A percentile compares a stretch with the other conserved stretches of the same genome.
phyloP scores from a whole-genome alignment of 1,139 yeast genomes.

The Eremothecium cymbalariae region DNA sequence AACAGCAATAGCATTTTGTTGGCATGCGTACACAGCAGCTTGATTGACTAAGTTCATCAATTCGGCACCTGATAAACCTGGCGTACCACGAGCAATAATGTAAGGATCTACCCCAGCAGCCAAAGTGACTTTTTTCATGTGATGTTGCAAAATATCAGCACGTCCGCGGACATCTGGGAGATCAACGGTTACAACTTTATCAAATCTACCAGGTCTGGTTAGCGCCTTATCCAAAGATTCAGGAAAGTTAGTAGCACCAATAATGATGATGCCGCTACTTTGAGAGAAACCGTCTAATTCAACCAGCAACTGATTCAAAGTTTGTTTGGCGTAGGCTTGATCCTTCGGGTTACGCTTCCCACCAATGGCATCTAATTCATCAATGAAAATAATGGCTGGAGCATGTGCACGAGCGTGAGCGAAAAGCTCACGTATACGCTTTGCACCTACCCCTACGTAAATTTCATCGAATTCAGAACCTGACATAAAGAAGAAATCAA shows the following conservation, averaged over 20 bases:
- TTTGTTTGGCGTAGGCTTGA: conserved; percentile 96
- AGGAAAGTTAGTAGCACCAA: conserved; percentile 98
- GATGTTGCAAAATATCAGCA: conserved; percentile 83
- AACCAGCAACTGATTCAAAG: conserved; percentile 88
- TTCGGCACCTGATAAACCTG: conserved; percentile 97
- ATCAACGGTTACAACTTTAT: conserved; percentile 89
- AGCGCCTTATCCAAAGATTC: conserved; percentile 93
- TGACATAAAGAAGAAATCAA: conserved; percentile 96
- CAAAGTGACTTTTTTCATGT: conserved; percentile 83
- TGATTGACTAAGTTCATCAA: conserved; percentile 91
- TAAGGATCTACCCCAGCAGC: conserved; percentile 81
- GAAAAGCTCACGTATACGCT: conserved; percentile 89
- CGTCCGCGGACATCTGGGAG: conserved; percentile 98
- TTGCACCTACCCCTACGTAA: conserved; percentile 98
- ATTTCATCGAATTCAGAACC: conserved; percentile 98
- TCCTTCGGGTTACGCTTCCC: conserved; percentile 96
- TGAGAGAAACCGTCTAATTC: conserved; percentile 96
- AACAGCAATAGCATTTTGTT: conserved; percentile 81
- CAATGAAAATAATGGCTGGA: conserved; percentile 94
- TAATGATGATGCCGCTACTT: conserved; percentile 84
- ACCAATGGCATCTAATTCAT: conserved; percentile 97
- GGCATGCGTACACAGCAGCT: conserved; percentile 96
- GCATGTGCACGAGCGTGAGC: conserved; percentile 89
- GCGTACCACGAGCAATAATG: conserved; percentile 90
- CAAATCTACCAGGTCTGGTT: conserved; percentile 97